Evolutionary conservation across 495 filamentous ascomycete genomes (phyloP).

Genomic region (Baudoinia panamericana): DNA sequence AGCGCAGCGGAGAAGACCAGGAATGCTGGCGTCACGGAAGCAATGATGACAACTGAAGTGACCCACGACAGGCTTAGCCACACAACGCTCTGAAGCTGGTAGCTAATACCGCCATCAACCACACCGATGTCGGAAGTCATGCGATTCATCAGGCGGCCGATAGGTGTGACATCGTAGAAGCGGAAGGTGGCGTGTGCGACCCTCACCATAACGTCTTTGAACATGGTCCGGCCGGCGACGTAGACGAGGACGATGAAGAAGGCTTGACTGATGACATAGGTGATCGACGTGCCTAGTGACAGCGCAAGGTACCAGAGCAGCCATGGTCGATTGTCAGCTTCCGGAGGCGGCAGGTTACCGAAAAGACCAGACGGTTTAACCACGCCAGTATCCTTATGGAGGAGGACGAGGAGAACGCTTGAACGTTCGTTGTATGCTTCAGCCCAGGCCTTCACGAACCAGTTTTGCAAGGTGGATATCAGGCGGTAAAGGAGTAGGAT

Average conservation of each 20-base stretch:
- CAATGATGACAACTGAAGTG: constrained; percentile 59
- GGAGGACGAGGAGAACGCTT: neutral
- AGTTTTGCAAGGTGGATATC: constrained; percentile 47
- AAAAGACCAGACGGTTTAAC: constrained; percentile 31
- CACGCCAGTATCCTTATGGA: constrained; percentile 22
- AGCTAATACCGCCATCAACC: constrained; percentile 63
- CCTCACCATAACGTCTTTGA: constrained; percentile 50
- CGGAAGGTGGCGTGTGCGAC: constrained; percentile 71
- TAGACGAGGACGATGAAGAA: constrained; percentile 61
- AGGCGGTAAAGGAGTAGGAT: constrained; percentile 48
- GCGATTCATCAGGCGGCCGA: constrained; percentile 76
- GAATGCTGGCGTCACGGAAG: constrained; percentile 58
- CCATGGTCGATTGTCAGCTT: constrained; percentile 60
- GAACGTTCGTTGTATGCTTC: constrained; percentile 45
- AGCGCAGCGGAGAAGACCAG: constrained; percentile 55
- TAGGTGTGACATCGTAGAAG: constrained; percentile 75
- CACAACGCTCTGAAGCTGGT: constrained; percentile 51
- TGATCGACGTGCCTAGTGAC: constrained; percentile 42
- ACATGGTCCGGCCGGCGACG: constrained; percentile 57
- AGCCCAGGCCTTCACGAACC: constrained; percentile 79
- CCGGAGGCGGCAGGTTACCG: constrained; percentile 48
- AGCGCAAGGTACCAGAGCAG: constrained; percentile 52
- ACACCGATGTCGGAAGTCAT: constrained; percentile 75
- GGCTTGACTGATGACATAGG: constrained; percentile 40
- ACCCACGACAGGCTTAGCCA: constrained; percentile 55